Evolutionary conservation across 2,329 filamentous ascomycete genomes (phyloP).

Genomic region (Fusarium buharicum): DNA sequence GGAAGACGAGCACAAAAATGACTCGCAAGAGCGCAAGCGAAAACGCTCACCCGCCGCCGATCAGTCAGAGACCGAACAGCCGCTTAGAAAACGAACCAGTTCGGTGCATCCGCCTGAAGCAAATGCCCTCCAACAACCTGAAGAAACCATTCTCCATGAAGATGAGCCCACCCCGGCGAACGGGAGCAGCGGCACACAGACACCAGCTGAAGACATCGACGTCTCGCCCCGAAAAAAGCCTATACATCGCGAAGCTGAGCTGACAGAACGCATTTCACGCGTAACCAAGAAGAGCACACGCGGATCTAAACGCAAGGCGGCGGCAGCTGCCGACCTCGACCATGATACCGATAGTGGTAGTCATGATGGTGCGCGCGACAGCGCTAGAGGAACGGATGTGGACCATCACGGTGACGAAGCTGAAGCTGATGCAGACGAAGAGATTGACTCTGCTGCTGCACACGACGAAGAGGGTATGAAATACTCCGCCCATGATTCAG

Average conservation of each 20-base stretch:
- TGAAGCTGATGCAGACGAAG: conserved; percentile 68
- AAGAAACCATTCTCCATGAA: conserved; percentile 48
- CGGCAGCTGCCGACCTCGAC: conserved; percentile 45
- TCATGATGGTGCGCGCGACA: conserved; percentile 49
- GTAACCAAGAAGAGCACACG: conserved; percentile 56
- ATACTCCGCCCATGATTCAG: conserved; percentile 5
- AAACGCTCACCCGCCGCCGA: conserved; percentile 61
- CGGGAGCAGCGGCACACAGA: conserved; percentile 53
- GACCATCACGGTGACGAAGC: conserved; percentile 63
- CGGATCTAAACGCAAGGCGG: conserved; percentile 53
- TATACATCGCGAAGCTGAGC: conserved; percentile 47
- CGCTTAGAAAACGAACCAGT: conserved; percentile 64
- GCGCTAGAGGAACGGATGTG: conserved; percentile 54
- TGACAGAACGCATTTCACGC: conserved; percentile 48
- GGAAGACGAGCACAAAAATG: conserved; percentile 49
- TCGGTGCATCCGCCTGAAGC: conserved; percentile 57
- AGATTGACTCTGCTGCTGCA: conserved; percentile 66
- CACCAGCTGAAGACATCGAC: conserved; percentile 60
- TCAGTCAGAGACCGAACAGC: conserved; percentile 59
- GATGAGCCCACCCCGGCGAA: conserved; percentile 52
- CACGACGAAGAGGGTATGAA: conserved; percentile 72
- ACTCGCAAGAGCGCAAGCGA: conserved; percentile 58
- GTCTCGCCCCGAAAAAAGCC: conserved; percentile 45
- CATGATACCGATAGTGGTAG: conserved; percentile 49
- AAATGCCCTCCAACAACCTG: conserved; percentile 43